These are phyloP conservation scores for Helicosporidium sp. DNA, from an alignment of 139 green algal species.

Conservation along the genomic window DNA sequence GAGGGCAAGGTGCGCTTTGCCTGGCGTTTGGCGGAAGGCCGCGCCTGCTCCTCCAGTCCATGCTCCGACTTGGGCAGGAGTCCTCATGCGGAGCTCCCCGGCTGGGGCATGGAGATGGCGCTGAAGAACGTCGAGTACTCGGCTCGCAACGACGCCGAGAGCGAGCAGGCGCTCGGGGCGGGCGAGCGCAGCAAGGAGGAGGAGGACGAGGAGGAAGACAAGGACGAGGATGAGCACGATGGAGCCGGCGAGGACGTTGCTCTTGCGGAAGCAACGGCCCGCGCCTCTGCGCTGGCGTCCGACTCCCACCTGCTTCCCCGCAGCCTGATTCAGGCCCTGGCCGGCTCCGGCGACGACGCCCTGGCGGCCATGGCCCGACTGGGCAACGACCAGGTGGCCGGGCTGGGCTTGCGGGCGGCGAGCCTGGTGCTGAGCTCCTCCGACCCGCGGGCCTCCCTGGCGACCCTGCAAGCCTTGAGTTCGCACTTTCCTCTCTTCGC, in stretches of 20 bases:
- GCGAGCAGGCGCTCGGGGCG: too few relatives aligned
- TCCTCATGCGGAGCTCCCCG: too few relatives aligned
- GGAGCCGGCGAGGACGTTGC: not conserved
- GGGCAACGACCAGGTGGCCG: not conserved
- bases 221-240: not conserved
- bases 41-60: constrained; percentile 14
- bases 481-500: too few relatives aligned
- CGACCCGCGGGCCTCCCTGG: too few relatives aligned
- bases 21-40: not conserved
- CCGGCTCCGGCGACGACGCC: too few relatives aligned
- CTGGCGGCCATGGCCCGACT: too few relatives aligned
- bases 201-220: not conserved
- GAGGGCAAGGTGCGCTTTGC: not conserved
- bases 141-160: constrained; percentile 65
- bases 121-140: constrained; percentile 98
- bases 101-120: constrained; percentile 80
- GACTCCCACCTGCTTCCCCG: too few relatives aligned
- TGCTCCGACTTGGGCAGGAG: constrained; percentile 12
- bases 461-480: too few relatives aligned
- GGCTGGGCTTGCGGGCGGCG: not conserved
- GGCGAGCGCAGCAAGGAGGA: too few relatives aligned
- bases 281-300: not conserved
- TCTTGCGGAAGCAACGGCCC: constrained; percentile 3
- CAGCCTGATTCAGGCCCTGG: too few relatives aligned
- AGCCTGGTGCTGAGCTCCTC: too few relatives aligned